Evolutionary conservation across 2,329 filamentous ascomycete genomes (phyloP), one percentile per base, ranked within the genome.

Genomic region (Paracamarosporium sp.): DNA sequence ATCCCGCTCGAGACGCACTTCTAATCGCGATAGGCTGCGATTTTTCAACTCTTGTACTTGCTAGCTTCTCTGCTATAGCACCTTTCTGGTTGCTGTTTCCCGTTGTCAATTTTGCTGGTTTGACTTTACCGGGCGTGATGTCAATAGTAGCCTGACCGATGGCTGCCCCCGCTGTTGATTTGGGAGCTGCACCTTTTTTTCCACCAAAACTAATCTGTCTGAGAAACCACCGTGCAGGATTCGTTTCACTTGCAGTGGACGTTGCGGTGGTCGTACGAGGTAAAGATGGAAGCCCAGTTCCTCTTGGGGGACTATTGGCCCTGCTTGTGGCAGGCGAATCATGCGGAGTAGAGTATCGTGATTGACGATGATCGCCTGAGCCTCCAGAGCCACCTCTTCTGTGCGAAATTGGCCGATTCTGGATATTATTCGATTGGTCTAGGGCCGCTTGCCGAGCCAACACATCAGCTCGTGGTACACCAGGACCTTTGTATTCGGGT

Each of bases 131-230:
- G 22, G 65, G 62, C 13, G 67, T 71, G 22, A 76, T 69, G 20
- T 75, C 70, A 33, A 71, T 71, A 13, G 72, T 74, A 11, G 48
- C 48, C 25, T 41, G 48, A 13, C 48, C 48, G 28, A 51, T 41
- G 27, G 72, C 69, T 40, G 67, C 64, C 27, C 66, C 67, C 7
- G 68, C 63, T 1, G 69, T 75, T 6, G 69, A 57, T 56, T 76
- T 73, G 8, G 69, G 60, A 15, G 70, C 56, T 5, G 63, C 57
- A 44, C 62, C 66, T 3, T 64, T 65, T 35, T 68, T 71, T 6
- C 71, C 74, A n/a, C 71, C 74, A 52, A 77, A 77, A 57, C 76
- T 79, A 25, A 79, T 76, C 31, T 78, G 74, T 43, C 74, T 62
- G 9, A 76, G 60, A 28, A 76, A 74, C 74, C 74, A 76, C 24